These are phyloP conservation scores for Solanum paucissectum DNA, from an alignment of 257 asterid species.

Conservation along the genomic window DNA sequence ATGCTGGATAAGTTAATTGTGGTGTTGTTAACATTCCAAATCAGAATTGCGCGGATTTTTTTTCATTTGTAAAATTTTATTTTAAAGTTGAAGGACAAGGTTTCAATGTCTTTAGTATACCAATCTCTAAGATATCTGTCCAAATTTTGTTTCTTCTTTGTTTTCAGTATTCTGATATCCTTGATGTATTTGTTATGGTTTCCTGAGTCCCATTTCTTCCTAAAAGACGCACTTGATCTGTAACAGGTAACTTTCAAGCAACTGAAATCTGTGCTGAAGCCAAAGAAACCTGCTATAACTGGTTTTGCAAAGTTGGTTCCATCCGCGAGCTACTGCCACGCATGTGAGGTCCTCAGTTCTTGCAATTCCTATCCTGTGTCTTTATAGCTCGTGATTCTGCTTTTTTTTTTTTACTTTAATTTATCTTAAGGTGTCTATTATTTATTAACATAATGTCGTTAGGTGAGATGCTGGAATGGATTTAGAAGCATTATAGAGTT, in stretches of 20 bases:
- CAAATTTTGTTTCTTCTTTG: background rate
- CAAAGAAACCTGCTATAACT: constrained; percentile 85
- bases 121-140: background rate
- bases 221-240: background rate
- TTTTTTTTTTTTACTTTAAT: background rate
- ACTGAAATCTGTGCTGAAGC: constrained; percentile 53
- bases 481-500: background rate
- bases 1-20: background rate
- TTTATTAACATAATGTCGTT: background rate
- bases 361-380: background rate
- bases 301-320: constrained; percentile 79
- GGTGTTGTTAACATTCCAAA: background rate
- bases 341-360: constrained; percentile 48
- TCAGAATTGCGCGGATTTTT: background rate
- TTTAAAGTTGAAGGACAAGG: background rate
- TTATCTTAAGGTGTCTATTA: background rate
- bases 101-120: background rate
- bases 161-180: constrained; percentile 8
- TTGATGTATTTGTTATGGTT: background rate
- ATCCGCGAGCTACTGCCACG: constrained; percentile 79
- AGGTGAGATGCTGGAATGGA: background rate
- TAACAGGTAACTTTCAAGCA: constrained; percentile 54
- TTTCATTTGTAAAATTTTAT: background rate
- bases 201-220: background rate
- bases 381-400: background rate